Conservation (phyloP, 305 asterid genomes). For the Solanum hybrid region DNA sequence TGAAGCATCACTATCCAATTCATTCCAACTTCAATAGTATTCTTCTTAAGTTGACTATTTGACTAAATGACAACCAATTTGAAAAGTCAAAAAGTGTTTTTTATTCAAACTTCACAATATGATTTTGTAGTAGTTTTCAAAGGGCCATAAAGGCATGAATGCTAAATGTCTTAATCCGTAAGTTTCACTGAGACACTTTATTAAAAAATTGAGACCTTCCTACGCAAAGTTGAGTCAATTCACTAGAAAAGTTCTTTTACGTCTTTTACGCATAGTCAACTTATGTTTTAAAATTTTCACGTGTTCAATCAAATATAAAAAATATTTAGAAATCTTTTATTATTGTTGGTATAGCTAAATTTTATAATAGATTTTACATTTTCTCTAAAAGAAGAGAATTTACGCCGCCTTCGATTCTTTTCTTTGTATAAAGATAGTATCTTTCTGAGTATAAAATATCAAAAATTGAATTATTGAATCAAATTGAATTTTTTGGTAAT, state of each 20-base stretch:
- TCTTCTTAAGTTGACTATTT: not conserved
- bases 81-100: not conserved
- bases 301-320: not conserved
- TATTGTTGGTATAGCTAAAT: not conserved
- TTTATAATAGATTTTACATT: not conserved
- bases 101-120: not conserved
- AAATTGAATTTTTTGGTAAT: rapidly evolving
- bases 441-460: too few relatives aligned
- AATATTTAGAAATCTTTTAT: not conserved
- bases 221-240: not conserved
- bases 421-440: not conserved
- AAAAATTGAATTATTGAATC: too few relatives aligned
- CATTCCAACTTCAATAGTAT: not conserved
- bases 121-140: not conserved
- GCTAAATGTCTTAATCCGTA: not conserved
- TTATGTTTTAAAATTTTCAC: not conserved
- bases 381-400: not conserved
- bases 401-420: not conserved
- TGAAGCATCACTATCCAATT: not conserved
- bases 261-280: not conserved
- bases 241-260: not conserved
- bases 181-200: not conserved
- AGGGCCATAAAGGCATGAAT: not conserved
- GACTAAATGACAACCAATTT: not conserved
- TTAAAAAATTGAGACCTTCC: not conserved